Conservation (phyloP, 805 yeast species). For the Lipomyces sp. region DNA sequence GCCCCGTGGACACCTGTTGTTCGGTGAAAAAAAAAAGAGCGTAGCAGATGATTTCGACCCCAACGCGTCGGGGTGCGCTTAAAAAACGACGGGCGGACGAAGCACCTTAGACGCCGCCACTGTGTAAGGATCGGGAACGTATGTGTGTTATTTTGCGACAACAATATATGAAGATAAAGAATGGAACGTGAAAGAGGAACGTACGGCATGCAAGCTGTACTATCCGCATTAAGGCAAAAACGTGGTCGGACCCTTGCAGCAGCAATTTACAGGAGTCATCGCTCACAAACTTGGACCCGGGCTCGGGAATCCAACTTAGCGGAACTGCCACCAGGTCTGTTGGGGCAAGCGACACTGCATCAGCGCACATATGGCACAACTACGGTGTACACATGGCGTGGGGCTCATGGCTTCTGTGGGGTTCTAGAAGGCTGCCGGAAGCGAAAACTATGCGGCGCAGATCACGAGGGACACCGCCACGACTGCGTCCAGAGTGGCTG, state of each 20-base stretch:
- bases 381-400: not conserved
- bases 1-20: not conserved
- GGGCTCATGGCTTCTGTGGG: not conserved
- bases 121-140: too few relatives aligned
- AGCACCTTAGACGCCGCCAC: not conserved
- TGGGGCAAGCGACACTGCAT: not conserved
- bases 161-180: too few relatives aligned
- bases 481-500: not conserved
- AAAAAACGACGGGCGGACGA: not conserved
- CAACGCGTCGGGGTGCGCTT: not conserved
- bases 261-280: too few relatives aligned
- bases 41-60: not conserved
- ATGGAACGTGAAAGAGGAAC: too few relatives aligned
- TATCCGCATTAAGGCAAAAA: too few relatives aligned
- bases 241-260: too few relatives aligned
- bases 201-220: too few relatives aligned
- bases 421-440: slow-evolving; percentile 5
- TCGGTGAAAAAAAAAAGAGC: not conserved
- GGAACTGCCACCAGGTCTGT: not conserved
- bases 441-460: slow-evolving; percentile 1
- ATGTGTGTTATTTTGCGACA: too few relatives aligned
- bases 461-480: slow-evolving; percentile 8
- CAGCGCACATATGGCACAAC: not conserved
- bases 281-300: too few relatives aligned
- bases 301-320: not conserved